phyloP scores from a whole-genome alignment of 345 rosid species.

The Trapa bicornis region DNA sequence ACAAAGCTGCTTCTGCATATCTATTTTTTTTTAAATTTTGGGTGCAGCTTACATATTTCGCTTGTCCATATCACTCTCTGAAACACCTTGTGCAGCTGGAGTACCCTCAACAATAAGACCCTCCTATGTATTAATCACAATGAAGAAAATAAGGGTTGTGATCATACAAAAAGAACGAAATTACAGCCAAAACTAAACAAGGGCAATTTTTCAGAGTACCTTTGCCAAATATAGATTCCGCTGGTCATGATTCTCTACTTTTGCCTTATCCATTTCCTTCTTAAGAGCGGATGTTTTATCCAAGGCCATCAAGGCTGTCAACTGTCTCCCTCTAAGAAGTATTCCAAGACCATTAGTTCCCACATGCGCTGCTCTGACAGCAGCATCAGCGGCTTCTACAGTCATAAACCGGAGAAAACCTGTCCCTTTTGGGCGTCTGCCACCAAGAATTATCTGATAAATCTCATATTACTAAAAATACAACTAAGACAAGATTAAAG shows the following conservation, averaged over 20 bases:
- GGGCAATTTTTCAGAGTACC: constrained; percentile 21
- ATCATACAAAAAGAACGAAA: neutral
- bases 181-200: neutral
- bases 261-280: constrained; percentile 58
- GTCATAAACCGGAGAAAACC: constrained; percentile 83
- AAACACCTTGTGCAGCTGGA: constrained; percentile 83
- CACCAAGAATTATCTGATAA: constrained; percentile 12
- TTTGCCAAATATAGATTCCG: constrained; percentile 83
- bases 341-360: constrained; percentile 50
- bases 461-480: neutral
- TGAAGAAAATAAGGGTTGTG: neutral
- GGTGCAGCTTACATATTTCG: constrained; percentile 38
- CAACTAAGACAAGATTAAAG: constrained; percentile 3
- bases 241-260: constrained; percentile 55
- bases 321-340: constrained; percentile 70
- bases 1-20: neutral
- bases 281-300: constrained; percentile 68
- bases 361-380: constrained; percentile 53
- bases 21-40: neutral
- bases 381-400: constrained; percentile 55
- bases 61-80: constrained; percentile 61
- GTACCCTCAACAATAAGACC: constrained; percentile 79
- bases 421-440: constrained; percentile 83
- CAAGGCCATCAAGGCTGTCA: constrained; percentile 62
- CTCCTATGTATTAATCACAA: constrained; percentile 38